phyloP scores from a whole-genome alignment of 1,284 basidiomycete species.

The Melampsora larici-populina region DNA sequence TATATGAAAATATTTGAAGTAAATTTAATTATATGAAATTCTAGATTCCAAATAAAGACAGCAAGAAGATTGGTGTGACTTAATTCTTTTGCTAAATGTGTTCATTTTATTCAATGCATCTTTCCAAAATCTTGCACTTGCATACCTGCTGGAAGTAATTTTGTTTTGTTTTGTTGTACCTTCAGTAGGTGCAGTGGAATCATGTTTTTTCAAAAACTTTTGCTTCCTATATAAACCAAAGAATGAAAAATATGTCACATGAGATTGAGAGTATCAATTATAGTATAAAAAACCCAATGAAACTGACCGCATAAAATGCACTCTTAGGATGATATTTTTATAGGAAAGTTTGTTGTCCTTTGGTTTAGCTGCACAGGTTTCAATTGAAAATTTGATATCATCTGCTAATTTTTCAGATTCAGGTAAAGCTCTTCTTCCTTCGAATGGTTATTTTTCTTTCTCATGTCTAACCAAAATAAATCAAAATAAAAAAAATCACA shows the following conservation, averaged over 20 bases:
- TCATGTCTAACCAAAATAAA: slow-evolving; percentile 60
- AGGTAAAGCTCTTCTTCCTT: slow-evolving; percentile 80
- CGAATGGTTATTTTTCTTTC: slow-evolving; percentile 81
- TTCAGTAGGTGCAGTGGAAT: slow-evolving; percentile 83
- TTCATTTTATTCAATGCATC: slow-evolving; percentile 69
- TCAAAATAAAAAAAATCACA: slow-evolving; percentile 6
- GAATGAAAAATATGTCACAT: not conserved
- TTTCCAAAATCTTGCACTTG: slow-evolving; percentile 96
- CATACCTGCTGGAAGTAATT: slow-evolving; percentile 86
- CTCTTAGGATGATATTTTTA: slow-evolving; percentile 99
- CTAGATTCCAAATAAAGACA: too few relatives aligned
- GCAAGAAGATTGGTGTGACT: too few relatives aligned
- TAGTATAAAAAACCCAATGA: not conserved
- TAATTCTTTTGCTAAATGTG: slow-evolving; percentile 39
- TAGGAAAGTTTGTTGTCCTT: slow-evolving; percentile 83
- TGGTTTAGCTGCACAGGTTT: slow-evolving; percentile 76
- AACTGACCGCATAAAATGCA: slow-evolving; percentile 82
- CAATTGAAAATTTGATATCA: slow-evolving; percentile 78
- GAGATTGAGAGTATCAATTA: slow-evolving; percentile 21
- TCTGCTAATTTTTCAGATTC: slow-evolving; percentile 86
- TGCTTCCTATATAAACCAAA: slow-evolving; percentile 63
- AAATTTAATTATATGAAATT: too few relatives aligned
- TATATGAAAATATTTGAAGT: not conserved
- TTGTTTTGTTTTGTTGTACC: slow-evolving; percentile 74
- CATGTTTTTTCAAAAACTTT: slow-evolving; percentile 78